A percentile compares a stretch with the other conserved stretches of the same genome.
These are phyloP conservation scores for Kondoa subrosea DNA, from an alignment of 768 basidiomycete species.

Conservation along the genomic window DNA sequence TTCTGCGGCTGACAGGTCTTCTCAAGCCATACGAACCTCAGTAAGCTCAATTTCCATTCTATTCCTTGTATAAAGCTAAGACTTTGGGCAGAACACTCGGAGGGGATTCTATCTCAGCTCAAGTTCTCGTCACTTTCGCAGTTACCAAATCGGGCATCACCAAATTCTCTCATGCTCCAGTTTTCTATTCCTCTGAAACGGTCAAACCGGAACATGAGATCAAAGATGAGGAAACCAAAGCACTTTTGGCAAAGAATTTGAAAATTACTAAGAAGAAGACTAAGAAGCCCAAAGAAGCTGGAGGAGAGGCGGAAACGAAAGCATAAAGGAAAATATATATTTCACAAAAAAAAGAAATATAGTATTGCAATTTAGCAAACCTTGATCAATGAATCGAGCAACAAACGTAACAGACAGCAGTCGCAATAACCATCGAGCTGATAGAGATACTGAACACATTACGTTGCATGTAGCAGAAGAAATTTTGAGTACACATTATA, in stretches of 20 bases:
- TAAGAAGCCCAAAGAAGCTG: constrained; percentile 20
- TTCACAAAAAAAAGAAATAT: no score
- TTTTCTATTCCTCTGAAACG: constrained; percentile 85
- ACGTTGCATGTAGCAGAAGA: no score
- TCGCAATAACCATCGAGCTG: no score
- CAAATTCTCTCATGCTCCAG: constrained; percentile 67
- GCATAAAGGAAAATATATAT: background rate
- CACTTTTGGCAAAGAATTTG: constrained; percentile 55
- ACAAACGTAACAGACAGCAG: no score
- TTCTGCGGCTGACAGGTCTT: background rate
- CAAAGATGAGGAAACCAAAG: constrained; percentile 70
- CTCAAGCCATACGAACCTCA: background rate
- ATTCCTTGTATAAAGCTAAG: constrained; percentile 49
- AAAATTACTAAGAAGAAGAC: constrained; percentile 78
- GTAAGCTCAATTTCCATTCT: constrained; percentile 41
- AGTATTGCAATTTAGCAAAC: no score
- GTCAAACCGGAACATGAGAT: constrained; percentile 78
- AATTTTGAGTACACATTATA: no score
- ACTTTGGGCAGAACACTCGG: background rate
- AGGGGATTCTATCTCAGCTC: constrained; percentile 46
- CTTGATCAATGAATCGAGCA: no score
- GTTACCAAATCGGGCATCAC: constrained; percentile 74
- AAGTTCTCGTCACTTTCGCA: constrained; percentile 93
- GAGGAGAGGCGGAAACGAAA: background rate
- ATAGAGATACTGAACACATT: no score